Evolutionary conservation across 108 stramenopile species (phyloP).

Genomic region (Stephanodiscus minutulus): DNA sequence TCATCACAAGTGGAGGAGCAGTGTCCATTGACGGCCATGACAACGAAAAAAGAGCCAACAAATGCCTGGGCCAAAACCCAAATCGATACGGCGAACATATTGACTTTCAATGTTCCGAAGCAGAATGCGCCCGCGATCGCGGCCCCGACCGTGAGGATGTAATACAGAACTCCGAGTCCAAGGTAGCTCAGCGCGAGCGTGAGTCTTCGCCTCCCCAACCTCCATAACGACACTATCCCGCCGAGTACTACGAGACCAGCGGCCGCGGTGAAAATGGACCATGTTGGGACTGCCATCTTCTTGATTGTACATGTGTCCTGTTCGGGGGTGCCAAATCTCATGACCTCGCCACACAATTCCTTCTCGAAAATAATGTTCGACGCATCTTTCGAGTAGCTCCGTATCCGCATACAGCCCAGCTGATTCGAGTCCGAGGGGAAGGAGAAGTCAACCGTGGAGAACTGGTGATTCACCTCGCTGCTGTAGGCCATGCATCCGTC

Average conservation of each 20-base stretch:
- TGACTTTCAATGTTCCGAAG: conserved; percentile 25
- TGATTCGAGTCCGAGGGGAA: conserved; percentile 20
- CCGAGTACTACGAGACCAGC: conserved; percentile 14
- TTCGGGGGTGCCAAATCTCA: conserved; percentile 31
- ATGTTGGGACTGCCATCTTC: conserved; percentile 16
- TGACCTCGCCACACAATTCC: conserved; percentile 44
- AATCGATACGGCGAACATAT: conserved; percentile 33
- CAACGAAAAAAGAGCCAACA: conserved; percentile 32
- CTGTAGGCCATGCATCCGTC: conserved; percentile 56
- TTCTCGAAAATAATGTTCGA: conserved; percentile 43
- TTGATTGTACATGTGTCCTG: conserved; percentile 27
- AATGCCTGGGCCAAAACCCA: conserved; percentile 24
- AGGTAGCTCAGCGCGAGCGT: conserved; percentile 24
- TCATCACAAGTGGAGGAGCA: background rate
- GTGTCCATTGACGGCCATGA: conserved; percentile 13
- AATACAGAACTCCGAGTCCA: conserved; percentile 37
- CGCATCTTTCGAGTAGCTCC: conserved; percentile 33
- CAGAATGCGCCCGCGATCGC: conserved; percentile 35
- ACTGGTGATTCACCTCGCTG: conserved; percentile 58
- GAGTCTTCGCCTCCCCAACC: conserved; percentile 24
- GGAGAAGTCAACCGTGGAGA: conserved; percentile 50
- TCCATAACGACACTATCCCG: conserved; percentile 23
- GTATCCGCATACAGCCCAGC: conserved; percentile 41
- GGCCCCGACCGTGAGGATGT: conserved; percentile 15
- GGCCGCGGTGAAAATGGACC: conserved; percentile 20